A percentile compares a stretch with the other conserved stretches of the same genome.
phyloP scores from a whole-genome alignment of 1,139 yeast species.

The Diutina siamensis region DNA sequence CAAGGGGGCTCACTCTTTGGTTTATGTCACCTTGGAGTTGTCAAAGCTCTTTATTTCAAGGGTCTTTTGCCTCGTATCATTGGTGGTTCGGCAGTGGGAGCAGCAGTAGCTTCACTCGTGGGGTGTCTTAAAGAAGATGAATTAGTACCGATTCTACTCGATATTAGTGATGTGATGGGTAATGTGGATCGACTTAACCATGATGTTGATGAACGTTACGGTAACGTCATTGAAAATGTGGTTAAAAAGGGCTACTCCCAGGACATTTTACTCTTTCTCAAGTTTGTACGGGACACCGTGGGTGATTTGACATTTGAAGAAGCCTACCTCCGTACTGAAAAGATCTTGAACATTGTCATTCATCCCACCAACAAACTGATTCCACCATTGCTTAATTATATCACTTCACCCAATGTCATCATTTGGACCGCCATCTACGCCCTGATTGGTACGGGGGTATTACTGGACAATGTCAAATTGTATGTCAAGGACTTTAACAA shows the following conservation, averaged over 20 bases:
- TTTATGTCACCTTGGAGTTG: slow-evolving; percentile 85
- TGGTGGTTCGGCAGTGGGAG: slow-evolving; percentile 93
- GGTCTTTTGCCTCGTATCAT: slow-evolving; percentile 73
- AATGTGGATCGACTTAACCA: slow-evolving; percentile 34
- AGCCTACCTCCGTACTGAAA: slow-evolving; percentile 76
- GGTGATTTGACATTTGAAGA: slow-evolving; percentile 89
- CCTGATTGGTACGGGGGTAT: slow-evolving; percentile 58
- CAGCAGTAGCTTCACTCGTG: slow-evolving; percentile 79
- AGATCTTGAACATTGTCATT: slow-evolving; percentile 76
- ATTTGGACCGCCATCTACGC: slow-evolving; percentile 79
- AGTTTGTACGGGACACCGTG: slow-evolving; percentile 64
- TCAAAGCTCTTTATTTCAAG: slow-evolving; percentile 63
- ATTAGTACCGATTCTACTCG: slow-evolving; percentile 34
- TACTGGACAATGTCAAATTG: slow-evolving; percentile 49
- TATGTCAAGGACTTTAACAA: slow-evolving; percentile 60
- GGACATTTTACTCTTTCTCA: slow-evolving; percentile 67
- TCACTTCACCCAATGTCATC: slow-evolving; percentile 89
- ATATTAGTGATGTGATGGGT: slow-evolving; percentile 41
- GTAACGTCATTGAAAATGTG: slow-evolving; percentile 57
- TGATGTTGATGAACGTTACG: slow-evolving; percentile 55
- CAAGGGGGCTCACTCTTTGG: slow-evolving; percentile 96
- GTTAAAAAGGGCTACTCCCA: slow-evolving; percentile 72
- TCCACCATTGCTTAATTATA: slow-evolving; percentile 74
- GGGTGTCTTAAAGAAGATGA: slow-evolving; percentile 57
- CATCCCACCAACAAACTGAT: slow-evolving; percentile 68